A percentile compares a stretch with the other conserved stretches of the same genome.
Conservation (phyloP, 208 protist genomes). For the Ichthyophonus hoferi region DNA sequence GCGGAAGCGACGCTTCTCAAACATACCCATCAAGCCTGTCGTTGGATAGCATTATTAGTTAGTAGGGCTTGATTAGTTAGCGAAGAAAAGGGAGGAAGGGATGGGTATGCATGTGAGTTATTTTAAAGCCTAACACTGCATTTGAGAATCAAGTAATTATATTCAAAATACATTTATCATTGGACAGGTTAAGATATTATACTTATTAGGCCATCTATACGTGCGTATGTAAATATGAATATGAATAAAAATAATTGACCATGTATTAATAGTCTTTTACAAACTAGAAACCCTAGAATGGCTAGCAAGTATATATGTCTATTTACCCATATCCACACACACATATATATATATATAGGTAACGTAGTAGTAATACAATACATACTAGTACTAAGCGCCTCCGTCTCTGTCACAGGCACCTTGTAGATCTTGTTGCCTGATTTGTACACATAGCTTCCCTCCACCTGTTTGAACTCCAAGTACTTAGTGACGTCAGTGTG, state of each 20-base stretch:
- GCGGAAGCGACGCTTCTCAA: conserved; percentile 89
- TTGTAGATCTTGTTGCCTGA: conserved; percentile 86
- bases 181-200: no score
- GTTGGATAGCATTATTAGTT: no score
- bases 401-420: conserved; percentile 86
- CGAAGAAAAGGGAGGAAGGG: conserved; percentile 71
- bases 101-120: not conserved
- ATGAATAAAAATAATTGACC: no score
- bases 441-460: conserved; percentile 91
- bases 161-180: no score
- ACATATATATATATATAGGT: not conserved
- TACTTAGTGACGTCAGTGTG: conserved; percentile 95
- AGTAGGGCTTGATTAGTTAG: no score
- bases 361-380: not conserved
- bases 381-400: conserved; percentile 88
- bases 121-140: no score
- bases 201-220: no score
- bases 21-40: conserved; percentile 81
- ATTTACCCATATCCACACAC: not conserved
- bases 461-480: conserved; percentile 97
- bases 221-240: no score
- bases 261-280: not conserved
- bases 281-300: not conserved
- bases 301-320: not conserved
- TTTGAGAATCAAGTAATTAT: no score